These are phyloP conservation scores for Nyssa sinensis DNA, from an alignment of 148 eudicot genomes.

Conservation along the genomic window DNA sequence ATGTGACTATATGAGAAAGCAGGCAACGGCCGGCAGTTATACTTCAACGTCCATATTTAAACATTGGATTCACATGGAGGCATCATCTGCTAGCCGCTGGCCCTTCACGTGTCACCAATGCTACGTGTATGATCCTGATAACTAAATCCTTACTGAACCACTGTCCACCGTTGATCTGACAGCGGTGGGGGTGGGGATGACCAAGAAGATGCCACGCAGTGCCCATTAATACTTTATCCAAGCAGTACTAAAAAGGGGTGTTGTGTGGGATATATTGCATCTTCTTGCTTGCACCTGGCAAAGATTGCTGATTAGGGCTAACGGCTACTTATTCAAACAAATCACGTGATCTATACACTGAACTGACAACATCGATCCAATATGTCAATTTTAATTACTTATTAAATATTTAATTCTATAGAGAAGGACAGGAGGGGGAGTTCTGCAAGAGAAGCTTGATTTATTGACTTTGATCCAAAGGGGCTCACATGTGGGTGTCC, in stretches of 20 bases:
- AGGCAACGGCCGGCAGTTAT: not conserved
- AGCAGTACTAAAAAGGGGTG: not conserved
- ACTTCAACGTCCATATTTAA: not conserved
- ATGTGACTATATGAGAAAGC: not conserved
- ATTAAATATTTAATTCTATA: too few species aligned
- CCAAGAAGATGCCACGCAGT: too few species aligned
- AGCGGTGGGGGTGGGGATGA: too few species aligned
- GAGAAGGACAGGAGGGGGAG: too few species aligned
- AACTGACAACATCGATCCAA: not conserved
- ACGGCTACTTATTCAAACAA: not conserved
- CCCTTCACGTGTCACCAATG: not conserved
- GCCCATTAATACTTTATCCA: not conserved
- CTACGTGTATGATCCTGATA: not conserved
- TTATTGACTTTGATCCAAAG: conserved; percentile 5
- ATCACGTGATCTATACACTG: too few species aligned
- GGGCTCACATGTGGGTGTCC: not conserved
- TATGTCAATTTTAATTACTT: too few species aligned
- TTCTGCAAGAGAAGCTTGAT: not conserved
- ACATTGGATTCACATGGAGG: not conserved
- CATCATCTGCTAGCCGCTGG: not conserved
- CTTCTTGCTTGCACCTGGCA: conserved; percentile 6
- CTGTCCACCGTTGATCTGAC: not conserved
- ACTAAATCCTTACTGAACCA: not conserved
- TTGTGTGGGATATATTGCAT: not conserved
- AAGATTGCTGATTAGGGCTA: not conserved